Evolutionary conservation across 345 rosid species (phyloP).

Genomic region (Brassica incana): DNA sequence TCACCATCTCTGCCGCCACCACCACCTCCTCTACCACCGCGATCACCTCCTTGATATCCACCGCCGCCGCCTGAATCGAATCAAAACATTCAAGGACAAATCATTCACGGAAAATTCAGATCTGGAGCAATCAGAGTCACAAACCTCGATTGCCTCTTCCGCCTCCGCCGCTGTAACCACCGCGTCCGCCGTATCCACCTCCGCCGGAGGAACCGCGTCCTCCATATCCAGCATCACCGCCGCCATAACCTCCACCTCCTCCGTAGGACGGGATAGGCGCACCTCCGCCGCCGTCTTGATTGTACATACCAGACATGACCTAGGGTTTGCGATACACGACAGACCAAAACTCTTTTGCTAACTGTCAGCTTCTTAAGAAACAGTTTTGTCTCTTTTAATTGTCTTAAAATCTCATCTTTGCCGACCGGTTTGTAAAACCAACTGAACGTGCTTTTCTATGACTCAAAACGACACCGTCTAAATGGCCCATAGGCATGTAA

Average conservation of each 20-base stretch:
- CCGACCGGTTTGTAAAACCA: neutral
- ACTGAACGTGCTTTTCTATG: neutral
- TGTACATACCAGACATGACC: neutral
- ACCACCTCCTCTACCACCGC: slow-evolving; percentile 64
- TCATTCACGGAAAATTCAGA: slow-evolving; percentile 8
- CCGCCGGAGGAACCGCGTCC: slow-evolving; percentile 52
- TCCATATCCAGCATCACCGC: slow-evolving; percentile 43
- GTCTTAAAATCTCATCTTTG: neutral
- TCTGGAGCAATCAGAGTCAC: slow-evolving; percentile 12
- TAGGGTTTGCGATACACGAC: neutral
- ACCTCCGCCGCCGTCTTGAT: neutral
- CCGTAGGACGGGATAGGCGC: neutral
- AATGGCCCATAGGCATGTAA: neutral
- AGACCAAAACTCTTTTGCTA: neutral
- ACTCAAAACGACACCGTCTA: neutral
- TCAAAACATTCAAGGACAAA: slow-evolving; percentile 6
- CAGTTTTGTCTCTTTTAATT: neutral
- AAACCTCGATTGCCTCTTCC: slow-evolving; percentile 64
- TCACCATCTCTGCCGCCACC: slow-evolving; percentile 86
- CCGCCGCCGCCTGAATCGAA: slow-evolving; percentile 43
- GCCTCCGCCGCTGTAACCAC: slow-evolving; percentile 47
- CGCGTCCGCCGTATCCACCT: slow-evolving; percentile 46
- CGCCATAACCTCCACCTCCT: slow-evolving; percentile 38
- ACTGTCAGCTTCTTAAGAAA: neutral
- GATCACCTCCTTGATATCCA: slow-evolving; percentile 73